These are phyloP conservation scores for Fusarium denticulatum DNA, from an alignment of 2,329 filamentous ascomycete species.

Conservation along the genomic window DNA sequence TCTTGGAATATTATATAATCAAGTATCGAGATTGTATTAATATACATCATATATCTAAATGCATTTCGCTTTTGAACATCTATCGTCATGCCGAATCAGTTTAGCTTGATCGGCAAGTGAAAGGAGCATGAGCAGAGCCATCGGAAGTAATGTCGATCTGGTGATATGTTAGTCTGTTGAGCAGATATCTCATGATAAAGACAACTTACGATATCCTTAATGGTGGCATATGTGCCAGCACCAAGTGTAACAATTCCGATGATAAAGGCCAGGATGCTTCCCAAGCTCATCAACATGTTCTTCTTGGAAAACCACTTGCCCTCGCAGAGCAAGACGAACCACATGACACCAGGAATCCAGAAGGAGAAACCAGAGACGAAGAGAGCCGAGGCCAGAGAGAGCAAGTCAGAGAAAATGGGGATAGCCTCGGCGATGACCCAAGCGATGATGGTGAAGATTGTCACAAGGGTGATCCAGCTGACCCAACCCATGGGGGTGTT, in stretches of 20 bases:
- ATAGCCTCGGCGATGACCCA: conserved; percentile 36
- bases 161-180: neutral
- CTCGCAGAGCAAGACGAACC: conserved; percentile 30
- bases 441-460: conserved; percentile 29
- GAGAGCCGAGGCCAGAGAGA: conserved; percentile 28
- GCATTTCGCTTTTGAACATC: conserved; percentile 3
- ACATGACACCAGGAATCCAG: conserved; percentile 34
- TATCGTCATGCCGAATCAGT: neutral
- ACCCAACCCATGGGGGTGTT: conserved; percentile 33
- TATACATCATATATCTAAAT: conserved; percentile 3
- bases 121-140: conserved; percentile 38
- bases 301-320: conserved; percentile 35
- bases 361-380: conserved; percentile 35
- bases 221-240: conserved; percentile 35
- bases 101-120: conserved; percentile 27
- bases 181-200: accelerated
- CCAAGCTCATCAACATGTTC: conserved; percentile 28
- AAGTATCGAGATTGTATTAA: neutral
- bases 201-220: conserved; percentile 33
- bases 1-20: neutral
- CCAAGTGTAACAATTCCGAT: conserved; percentile 31
- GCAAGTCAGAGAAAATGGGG: conserved; percentile 33
- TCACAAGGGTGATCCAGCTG: conserved; percentile 28
- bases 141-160: conserved; percentile 27
- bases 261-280: conserved; percentile 29